Percentiles rank a stretch among this genome's conserved stretches.
phyloP scores from a whole-genome alignment of 768 basidiomycete genomes.

The Stropharia rugosoannulata region DNA sequence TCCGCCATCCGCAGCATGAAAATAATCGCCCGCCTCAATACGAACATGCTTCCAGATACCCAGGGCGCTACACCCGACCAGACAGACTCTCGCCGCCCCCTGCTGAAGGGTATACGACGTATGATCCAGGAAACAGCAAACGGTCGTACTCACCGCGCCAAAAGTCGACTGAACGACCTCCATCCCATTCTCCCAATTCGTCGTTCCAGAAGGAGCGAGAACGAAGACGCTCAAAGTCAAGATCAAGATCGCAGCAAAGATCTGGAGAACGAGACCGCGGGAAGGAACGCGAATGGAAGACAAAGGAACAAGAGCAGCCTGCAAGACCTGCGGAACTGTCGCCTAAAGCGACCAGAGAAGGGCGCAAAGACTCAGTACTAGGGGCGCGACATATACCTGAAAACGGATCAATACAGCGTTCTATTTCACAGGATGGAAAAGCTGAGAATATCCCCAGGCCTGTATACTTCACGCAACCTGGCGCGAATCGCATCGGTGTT shows the following conservation, averaged over 20 bases:
- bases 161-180: neutral
- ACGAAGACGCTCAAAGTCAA: neutral
- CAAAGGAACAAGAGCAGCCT: too few species aligned
- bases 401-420: neutral
- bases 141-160: neutral
- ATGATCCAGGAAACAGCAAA: neutral
- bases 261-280: too few species aligned
- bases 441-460: neutral
- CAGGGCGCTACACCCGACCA: neutral
- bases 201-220: neutral
- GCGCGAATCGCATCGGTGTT: constrained; percentile 29
- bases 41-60: neutral
- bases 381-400: neutral
- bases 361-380: too few species aligned
- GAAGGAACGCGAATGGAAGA: too few species aligned
- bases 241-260: neutral
- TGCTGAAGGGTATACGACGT: neutral
- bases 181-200: neutral
- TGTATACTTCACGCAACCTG: constrained; percentile 37
- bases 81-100: neutral
- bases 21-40: neutral
- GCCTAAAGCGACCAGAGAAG: too few species aligned
- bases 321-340: too few species aligned
- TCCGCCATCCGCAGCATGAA: too few species aligned
- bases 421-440: neutral